A percentile compares a stretch with the other conserved stretches of the same genome.
Conservation (phyloP, 805 yeast species). For the Candida khao-thaluensis region DNA sequence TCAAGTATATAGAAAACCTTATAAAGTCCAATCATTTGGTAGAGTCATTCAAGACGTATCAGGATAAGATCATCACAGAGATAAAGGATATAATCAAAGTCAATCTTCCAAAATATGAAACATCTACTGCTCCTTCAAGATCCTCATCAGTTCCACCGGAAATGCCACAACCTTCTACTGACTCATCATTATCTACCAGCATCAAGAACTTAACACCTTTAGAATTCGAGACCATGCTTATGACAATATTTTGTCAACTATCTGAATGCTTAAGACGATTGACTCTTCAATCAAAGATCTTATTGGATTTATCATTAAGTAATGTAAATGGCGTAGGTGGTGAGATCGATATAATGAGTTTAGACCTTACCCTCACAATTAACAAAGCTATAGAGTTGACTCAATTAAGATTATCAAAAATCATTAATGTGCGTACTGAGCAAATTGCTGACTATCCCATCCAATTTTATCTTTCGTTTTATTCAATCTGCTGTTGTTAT, state of each 20-base stretch:
- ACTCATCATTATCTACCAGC: slow-evolving; percentile 27
- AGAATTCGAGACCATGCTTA: slow-evolving; percentile 74
- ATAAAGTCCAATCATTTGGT: slow-evolving; percentile 60
- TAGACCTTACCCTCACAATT: slow-evolving; percentile 68
- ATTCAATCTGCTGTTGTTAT: slow-evolving; percentile 64
- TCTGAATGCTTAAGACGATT: slow-evolving; percentile 75
- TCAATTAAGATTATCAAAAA: slow-evolving; percentile 74
- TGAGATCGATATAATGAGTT: slow-evolving; percentile 47
- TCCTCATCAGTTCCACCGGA: slow-evolving; percentile 28
- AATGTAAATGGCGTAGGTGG: slow-evolving; percentile 20
- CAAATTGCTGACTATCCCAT: slow-evolving; percentile 58
- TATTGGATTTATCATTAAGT: slow-evolving; percentile 64
- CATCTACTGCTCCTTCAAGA: slow-evolving; percentile 27
- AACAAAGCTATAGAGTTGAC: slow-evolving; percentile 66
- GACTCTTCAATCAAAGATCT: slow-evolving; percentile 72
- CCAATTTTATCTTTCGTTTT: slow-evolving; percentile 65
- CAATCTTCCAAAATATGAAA: slow-evolving; percentile 50
- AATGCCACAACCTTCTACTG: slow-evolving; percentile 16
- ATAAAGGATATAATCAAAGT: slow-evolving; percentile 68
- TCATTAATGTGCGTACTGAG: slow-evolving; percentile 74
- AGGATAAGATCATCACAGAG: slow-evolving; percentile 66
- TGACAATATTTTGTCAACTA: slow-evolving; percentile 56
- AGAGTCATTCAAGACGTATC: slow-evolving; percentile 62
- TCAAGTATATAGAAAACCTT: slow-evolving; percentile 52
- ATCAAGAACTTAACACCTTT: slow-evolving; percentile 67